Conservation (phyloP, 2,329 filamentous ascomycete species). For the Mycogone perniciosa region DNA sequence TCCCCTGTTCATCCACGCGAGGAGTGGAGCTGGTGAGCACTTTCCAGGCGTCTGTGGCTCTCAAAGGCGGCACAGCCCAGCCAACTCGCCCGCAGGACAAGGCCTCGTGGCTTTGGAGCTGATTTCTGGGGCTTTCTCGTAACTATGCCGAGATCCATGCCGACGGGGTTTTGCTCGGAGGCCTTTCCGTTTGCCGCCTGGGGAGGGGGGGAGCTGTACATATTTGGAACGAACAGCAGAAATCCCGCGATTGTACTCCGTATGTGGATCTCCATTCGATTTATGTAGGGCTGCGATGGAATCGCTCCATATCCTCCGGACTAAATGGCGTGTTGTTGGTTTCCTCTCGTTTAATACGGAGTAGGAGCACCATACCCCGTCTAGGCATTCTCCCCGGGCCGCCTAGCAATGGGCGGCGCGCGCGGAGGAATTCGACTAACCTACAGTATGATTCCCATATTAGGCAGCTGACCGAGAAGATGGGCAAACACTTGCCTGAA, state of each 20-base stretch:
- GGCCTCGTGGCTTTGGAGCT: background rate
- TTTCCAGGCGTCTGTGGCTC: slow-evolving; percentile 1
- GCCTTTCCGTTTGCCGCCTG: no score
- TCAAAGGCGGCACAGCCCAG: background rate
- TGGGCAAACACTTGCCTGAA: background rate
- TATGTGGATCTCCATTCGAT: no score
- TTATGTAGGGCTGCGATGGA: no score
- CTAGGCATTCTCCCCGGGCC: background rate
- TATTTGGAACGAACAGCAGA: no score
- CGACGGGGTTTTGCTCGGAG: background rate
- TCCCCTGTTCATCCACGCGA: slow-evolving; percentile 13
- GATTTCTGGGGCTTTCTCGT: background rate
- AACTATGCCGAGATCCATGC: background rate
- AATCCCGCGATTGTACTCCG: no score
- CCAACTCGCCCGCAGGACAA: background rate
- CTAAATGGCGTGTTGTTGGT: no score
- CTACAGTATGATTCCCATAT: background rate
- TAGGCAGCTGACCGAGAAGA: background rate
- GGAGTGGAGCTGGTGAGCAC: slow-evolving; percentile 4
- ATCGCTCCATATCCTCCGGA: no score
- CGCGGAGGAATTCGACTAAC: background rate
- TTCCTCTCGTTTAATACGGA: no score
- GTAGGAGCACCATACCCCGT: background rate
- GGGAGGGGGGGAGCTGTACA: no score
- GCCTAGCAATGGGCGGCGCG: background rate